Conservation (phyloP, 257 asterid genomes). For the Voacanga thouarsii region DNA sequence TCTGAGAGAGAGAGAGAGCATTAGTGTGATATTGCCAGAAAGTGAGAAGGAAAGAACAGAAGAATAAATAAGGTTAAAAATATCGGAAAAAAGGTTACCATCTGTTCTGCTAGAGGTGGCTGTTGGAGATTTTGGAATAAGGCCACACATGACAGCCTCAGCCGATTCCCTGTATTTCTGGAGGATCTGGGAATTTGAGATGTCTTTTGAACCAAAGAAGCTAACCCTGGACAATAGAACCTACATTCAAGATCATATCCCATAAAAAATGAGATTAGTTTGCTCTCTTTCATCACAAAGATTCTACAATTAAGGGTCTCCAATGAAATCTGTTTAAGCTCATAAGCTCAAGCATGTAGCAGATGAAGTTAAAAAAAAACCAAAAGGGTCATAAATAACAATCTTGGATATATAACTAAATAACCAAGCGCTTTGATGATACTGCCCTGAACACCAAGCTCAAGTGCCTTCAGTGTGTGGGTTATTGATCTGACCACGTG, state of each 20-base stretch:
- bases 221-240: conserved; percentile 74
- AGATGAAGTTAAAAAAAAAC: not conserved
- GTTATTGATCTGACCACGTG: not conserved
- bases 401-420: not conserved
- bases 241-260: conserved; percentile 33
- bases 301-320: not conserved
- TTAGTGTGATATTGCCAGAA: not conserved
- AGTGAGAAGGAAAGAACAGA: not conserved
- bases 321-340: not conserved
- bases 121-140: conserved; percentile 72
- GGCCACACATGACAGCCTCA: conserved; percentile 87
- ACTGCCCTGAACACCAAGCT: not conserved
- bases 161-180: conserved; percentile 62
- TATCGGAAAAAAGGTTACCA: conserved; percentile 36
- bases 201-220: conserved; percentile 57
- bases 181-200: conserved; percentile 37
- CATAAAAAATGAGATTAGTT: not conserved
- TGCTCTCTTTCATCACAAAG: not conserved
- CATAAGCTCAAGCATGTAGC: not conserved
- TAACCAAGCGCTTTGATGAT: not conserved
- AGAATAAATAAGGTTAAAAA: not conserved
- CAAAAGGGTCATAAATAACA: not conserved
- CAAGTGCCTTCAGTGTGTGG: not conserved
- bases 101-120: conserved; percentile 75
- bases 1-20: not conserved